Evolutionary conservation across 305 asterid genomes (phyloP).

Genomic region (Petunia hybrid): DNA sequence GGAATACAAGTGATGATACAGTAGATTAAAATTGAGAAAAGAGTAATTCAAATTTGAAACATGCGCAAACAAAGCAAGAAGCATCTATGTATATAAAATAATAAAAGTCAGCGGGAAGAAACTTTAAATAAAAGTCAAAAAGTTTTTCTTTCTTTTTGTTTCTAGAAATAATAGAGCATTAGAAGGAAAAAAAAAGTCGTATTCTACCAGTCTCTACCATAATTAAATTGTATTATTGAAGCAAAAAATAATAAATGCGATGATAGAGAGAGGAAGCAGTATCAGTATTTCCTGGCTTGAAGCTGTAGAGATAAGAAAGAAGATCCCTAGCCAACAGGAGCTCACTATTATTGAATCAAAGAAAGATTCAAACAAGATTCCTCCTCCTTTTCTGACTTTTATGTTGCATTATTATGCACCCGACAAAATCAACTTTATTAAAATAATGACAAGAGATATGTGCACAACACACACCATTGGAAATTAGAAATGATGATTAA

Average conservation of each 20-base stretch:
- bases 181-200: neutral
- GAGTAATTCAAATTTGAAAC: constrained; percentile 30
- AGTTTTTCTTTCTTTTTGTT: neutral
- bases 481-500: neutral
- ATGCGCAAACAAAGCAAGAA: constrained; percentile 16
- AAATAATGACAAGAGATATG: neutral
- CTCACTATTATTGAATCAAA: constrained; percentile 7
- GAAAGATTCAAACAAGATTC: constrained; percentile 31
- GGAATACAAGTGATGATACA: neutral
- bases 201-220: neutral
- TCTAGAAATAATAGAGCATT: neutral
- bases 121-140: constrained; percentile 15
- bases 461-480: constrained; percentile 1
- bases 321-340: neutral
- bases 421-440: neutral
- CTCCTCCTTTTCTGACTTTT: neutral
- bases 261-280: neutral
- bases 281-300: neutral
- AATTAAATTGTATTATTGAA: constrained; percentile 15
- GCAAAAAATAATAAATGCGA: neutral
- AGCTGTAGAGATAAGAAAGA: constrained; percentile 26
- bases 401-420: neutral
- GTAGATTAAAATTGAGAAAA: neutral
- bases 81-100: neutral
- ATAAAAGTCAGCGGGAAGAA: constrained; percentile 16